Conservation (phyloP, 441 rosid species). For the Gossypium trilobum region DNA sequence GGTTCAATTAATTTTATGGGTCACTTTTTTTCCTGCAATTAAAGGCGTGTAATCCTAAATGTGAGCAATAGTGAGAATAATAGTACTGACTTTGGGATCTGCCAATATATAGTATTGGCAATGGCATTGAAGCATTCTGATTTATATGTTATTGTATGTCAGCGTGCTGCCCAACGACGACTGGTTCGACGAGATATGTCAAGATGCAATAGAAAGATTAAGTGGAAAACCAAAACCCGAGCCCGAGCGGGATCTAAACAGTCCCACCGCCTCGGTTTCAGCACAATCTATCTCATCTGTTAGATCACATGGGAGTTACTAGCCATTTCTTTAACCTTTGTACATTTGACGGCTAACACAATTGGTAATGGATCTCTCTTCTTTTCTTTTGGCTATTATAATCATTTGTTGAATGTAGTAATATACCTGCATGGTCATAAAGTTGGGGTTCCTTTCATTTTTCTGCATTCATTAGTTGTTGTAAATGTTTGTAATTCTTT, state of each 20-base stretch:
- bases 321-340: conserved; percentile 22
- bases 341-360: conserved; percentile 28
- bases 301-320: conserved; percentile 83
- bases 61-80: too few species aligned
- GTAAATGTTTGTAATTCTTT: conserved; percentile 27
- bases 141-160: conserved; percentile 17
- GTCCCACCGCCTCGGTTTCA: conserved; percentile 95
- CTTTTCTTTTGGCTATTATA: background rate
- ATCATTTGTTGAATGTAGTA: background rate
- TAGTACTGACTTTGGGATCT: too few species aligned
- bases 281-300: conserved; percentile 95
- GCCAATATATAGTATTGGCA: background rate
- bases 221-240: conserved; percentile 76
- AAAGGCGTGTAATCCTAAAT: too few species aligned
- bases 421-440: conserved; percentile 17
- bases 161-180: conserved; percentile 86
- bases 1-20: too few species aligned
- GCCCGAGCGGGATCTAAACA: conserved; percentile 36
- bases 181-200: conserved; percentile 78
- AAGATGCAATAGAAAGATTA: conserved; percentile 70
- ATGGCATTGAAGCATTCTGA: background rate
- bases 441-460: conserved; percentile 1
- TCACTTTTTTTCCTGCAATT: too few species aligned
- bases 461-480: conserved; percentile 12
- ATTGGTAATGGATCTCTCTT: conserved; percentile 4